phyloP scores from a whole-genome alignment of 1,284 basidiomycete genomes.

The Puccinia coronata region DNA sequence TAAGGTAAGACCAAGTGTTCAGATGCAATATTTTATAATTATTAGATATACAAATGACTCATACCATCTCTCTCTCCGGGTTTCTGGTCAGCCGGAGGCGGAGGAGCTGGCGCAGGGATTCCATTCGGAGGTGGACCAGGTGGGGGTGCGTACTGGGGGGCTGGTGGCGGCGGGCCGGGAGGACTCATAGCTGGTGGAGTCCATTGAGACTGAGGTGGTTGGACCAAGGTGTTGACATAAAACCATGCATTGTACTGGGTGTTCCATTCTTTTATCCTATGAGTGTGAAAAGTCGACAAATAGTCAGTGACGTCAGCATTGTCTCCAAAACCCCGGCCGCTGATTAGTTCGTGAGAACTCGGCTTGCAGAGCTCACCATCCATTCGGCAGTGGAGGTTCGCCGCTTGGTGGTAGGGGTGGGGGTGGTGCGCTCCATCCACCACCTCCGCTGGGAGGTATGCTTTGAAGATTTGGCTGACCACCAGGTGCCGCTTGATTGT shows the following conservation, averaged over 20 bases:
- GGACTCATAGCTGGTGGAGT: conserved; percentile 9
- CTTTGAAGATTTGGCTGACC: not conserved
- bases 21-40: not conserved
- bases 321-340: not conserved
- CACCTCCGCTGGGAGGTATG: not conserved
- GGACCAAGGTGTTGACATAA: conserved; percentile 39
- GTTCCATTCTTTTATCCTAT: conserved; percentile 44
- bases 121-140: conserved; percentile 19
- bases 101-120: not conserved
- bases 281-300: not conserved
- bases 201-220: conserved; percentile 38
- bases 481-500: not conserved
- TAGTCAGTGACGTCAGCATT: not conserved
- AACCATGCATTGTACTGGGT: conserved; percentile 41
- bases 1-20: not conserved
- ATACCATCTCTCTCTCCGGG: conserved; percentile 12
- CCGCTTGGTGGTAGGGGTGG: not conserved
- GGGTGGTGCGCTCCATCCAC: conserved; percentile 24
- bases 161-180: not conserved
- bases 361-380: conserved; percentile 26
- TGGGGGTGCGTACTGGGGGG: conserved; percentile 25
- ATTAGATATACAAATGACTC: not conserved
- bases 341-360: no score
- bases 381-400: conserved; percentile 13
- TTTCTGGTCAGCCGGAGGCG: not conserved